Percentiles rank a stretch among this genome's conserved stretches.
Evolutionary conservation across 768 basidiomycete species (phyloP).

Genomic region (Pilatotrama ljubarskyi): DNA sequence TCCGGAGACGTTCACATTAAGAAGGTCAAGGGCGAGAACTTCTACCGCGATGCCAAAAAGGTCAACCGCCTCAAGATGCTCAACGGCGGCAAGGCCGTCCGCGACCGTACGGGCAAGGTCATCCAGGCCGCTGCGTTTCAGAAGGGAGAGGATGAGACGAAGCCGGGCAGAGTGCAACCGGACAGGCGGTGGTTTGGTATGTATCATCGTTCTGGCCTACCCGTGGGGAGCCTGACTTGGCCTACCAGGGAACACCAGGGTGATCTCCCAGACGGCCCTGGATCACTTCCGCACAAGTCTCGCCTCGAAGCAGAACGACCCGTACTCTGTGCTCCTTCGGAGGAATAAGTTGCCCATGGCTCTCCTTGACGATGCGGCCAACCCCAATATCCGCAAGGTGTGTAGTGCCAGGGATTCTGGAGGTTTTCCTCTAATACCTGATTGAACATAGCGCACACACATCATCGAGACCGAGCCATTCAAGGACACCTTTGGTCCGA

Average conservation of each 20-base stretch:
- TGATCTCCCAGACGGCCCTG: slow-evolving; percentile 93
- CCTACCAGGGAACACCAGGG: slow-evolving; percentile 87
- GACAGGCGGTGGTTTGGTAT: slow-evolving; percentile 97
- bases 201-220: slow-evolving; percentile 29
- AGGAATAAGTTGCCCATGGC: slow-evolving; percentile 98
- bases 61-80: slow-evolving; percentile 88
- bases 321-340: slow-evolving; percentile 91
- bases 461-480: slow-evolving; percentile 98
- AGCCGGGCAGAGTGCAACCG: slow-evolving; percentile 89
- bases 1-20: slow-evolving; percentile 53
- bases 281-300: slow-evolving; percentile 96
- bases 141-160: slow-evolving; percentile 89
- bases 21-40: slow-evolving; percentile 92
- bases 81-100: slow-evolving; percentile 85
- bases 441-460: slow-evolving; percentile 66
- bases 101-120: slow-evolving; percentile 91
- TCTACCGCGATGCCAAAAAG: slow-evolving; percentile 95
- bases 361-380: slow-evolving; percentile 85
- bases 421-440: neutral
- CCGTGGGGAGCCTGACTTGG: neutral
- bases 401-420: slow-evolving; percentile 1
- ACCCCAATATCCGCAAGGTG: slow-evolving; percentile 78
- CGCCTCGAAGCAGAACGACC: slow-evolving; percentile 82
- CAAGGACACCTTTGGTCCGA: slow-evolving; percentile 91
- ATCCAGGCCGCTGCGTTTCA: slow-evolving; percentile 93